Conservation (phyloP, 73 alveolate genomes). For the Paramecium tetraurelia region DNA sequence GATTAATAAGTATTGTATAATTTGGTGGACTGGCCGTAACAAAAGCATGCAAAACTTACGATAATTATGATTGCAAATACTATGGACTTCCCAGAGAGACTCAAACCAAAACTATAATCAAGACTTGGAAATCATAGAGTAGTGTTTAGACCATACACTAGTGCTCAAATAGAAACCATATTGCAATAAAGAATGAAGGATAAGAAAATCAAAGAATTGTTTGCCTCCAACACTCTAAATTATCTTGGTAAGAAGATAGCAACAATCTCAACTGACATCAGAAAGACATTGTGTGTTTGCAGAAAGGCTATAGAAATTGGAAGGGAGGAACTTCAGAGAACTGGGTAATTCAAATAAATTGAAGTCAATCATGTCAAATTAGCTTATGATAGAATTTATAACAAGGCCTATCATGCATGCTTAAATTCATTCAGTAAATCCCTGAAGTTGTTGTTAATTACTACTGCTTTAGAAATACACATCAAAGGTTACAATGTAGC, state of each 20-base stretch:
- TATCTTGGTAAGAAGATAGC: constrained; percentile 86
- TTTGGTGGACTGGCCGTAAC: constrained; percentile 93
- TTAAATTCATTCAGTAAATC: not conserved
- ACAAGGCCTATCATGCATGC: constrained; percentile 33
- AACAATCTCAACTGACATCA: constrained; percentile 85
- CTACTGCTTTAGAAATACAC: constrained; percentile 54
- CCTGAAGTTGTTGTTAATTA: not conserved
- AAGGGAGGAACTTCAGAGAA: constrained; percentile 22
- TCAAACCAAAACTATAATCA: constrained; percentile 79
- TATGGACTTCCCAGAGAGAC: constrained; percentile 94
- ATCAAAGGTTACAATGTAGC: constrained; percentile 8
- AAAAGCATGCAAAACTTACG: constrained; percentile 77
- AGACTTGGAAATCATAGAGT: constrained; percentile 93
- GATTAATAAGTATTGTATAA: constrained; percentile 86
- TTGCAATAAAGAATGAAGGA: constrained; percentile 72
- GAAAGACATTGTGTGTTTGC: constrained; percentile 86
- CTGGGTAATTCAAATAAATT: constrained; percentile 5
- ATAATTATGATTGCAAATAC: constrained; percentile 95
- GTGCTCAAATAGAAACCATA: constrained; percentile 79
- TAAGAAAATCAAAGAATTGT: constrained; percentile 67
- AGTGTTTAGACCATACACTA: constrained; percentile 89
- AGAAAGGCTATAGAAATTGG: constrained; percentile 86
- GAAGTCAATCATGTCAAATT: constrained; percentile 49
- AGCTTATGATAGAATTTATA: constrained; percentile 44
- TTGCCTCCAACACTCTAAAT: constrained; percentile 69